phyloP scores from a whole-genome alignment of 176 grass and related monocot genomes.

The Metroxylon sagu region DNA sequence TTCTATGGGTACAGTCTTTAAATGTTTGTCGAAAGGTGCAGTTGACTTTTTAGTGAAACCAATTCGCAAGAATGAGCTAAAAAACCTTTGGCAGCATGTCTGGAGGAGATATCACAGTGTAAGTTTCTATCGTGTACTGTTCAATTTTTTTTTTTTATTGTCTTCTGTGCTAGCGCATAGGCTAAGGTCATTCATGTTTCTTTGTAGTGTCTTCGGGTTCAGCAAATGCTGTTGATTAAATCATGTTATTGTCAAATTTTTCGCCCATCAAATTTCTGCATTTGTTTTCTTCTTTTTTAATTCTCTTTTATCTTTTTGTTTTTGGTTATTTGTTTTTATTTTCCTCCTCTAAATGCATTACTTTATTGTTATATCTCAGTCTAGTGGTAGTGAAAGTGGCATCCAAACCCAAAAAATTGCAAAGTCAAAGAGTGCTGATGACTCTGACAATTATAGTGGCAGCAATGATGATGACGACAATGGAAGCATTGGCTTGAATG shows the following conservation, averaged over 20 bases:
- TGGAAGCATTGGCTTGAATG: slow-evolving; percentile 44
- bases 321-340: neutral
- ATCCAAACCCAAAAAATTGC: slow-evolving; percentile 59
- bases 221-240: too few species aligned
- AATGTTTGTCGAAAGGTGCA: slow-evolving; percentile 84
- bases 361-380: slow-evolving; percentile 37
- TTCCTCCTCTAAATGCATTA: neutral
- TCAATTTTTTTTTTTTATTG: neutral
- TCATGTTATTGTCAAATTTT: too few species aligned
- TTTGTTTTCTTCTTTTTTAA: neutral
- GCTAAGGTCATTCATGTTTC: neutral
- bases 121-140: slow-evolving; percentile 18
- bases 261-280: too few species aligned
- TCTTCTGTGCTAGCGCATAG: neutral
- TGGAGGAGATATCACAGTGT: slow-evolving; percentile 92
- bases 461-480: slow-evolving; percentile 36
- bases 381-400: slow-evolving; percentile 84
- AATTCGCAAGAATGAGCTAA: slow-evolving; percentile 92
- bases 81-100: slow-evolving; percentile 91
- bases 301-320: neutral
- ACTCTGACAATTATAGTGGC: slow-evolving; percentile 40
- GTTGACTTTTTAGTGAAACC: slow-evolving; percentile 98
- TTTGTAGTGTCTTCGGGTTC: neutral
- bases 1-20: slow-evolving; percentile 80
- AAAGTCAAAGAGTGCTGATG: slow-evolving; percentile 42